Conservation (phyloP, 495 filamentous ascomycete species). For the Extremus antarcticus region DNA sequence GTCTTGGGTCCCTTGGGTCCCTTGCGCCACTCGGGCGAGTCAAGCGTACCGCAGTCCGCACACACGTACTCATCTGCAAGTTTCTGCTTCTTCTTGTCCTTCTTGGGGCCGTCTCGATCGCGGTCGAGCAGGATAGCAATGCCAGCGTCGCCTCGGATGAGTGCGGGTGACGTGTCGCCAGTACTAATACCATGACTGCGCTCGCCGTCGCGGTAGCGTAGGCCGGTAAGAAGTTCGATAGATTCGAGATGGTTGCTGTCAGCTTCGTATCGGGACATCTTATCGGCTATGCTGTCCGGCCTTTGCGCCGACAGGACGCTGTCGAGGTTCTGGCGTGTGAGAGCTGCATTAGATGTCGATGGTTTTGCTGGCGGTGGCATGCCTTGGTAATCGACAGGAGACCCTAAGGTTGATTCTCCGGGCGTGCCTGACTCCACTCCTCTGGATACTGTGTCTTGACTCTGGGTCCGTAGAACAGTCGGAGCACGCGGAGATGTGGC, state of each 20-base stretch:
- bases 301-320: slow-evolving; percentile 57
- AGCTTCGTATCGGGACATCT: slow-evolving; percentile 64
- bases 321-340: slow-evolving; percentile 71
- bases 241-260: slow-evolving; percentile 62
- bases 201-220: slow-evolving; percentile 82
- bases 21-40: slow-evolving; percentile 95
- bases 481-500: background rate
- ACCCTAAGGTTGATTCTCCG: background rate
- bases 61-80: slow-evolving; percentile 90
- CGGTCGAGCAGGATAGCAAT: slow-evolving; percentile 62
- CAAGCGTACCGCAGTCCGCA: slow-evolving; percentile 73
- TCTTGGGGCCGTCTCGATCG: slow-evolving; percentile 61
- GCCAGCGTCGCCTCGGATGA: slow-evolving; percentile 78
- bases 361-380: slow-evolving; percentile 66
- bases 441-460: background rate
- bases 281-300: slow-evolving; percentile 64
- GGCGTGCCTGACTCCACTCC: background rate
- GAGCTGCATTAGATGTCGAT: slow-evolving; percentile 44
- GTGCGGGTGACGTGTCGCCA: slow-evolving; percentile 61
- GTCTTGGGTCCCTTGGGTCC: slow-evolving; percentile 91
- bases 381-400: slow-evolving; percentile 27
- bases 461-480: slow-evolving; percentile 28
- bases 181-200: slow-evolving; percentile 80
- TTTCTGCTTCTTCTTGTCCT: slow-evolving; percentile 87
- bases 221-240: slow-evolving; percentile 87